Conservation (phyloP, 495 filamentous ascomycete species). For the Terfezia claveryi region DNA sequence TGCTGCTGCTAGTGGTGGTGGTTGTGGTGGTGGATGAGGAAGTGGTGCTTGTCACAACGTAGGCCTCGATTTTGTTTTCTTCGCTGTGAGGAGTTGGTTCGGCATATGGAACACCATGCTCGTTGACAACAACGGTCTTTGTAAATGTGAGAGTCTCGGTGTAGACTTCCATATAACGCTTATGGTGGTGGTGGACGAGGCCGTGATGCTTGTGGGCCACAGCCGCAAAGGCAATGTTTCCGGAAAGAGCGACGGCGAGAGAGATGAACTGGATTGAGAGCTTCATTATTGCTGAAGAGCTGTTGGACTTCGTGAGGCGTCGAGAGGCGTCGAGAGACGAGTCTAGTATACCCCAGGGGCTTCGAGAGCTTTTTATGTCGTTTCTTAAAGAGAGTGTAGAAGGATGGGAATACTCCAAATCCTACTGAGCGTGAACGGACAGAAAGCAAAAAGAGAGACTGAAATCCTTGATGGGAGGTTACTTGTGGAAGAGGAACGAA, state of each 20-base stretch:
- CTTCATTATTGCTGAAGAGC: constrained; percentile 1
- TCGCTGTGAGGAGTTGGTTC: background rate
- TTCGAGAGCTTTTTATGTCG: too few relatives aligned
- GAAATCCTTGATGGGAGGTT: too few relatives aligned
- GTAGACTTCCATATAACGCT: background rate
- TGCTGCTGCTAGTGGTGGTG: background rate
- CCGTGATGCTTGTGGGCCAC: background rate
- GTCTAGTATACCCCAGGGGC: too few relatives aligned
- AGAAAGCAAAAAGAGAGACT: background rate
- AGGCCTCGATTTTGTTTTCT: background rate
- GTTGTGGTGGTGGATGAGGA: background rate
- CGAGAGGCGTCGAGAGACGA: background rate
- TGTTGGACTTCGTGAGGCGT: background rate
- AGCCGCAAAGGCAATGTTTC: background rate
- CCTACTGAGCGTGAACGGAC: background rate
- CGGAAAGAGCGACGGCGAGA: background rate
- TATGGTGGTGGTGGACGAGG: background rate
- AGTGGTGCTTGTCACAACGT: background rate
- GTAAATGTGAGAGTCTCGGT: background rate
- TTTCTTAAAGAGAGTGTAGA: too few relatives aligned
- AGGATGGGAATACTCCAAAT: background rate
- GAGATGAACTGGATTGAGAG: background rate
- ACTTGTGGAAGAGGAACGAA: too few relatives aligned
- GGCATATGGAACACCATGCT: background rate
- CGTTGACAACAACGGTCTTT: background rate